Evolutionary conservation across 2,329 filamentous ascomycete genomes (phyloP).

Genomic region (Ceratocystis eucalypticola): DNA sequence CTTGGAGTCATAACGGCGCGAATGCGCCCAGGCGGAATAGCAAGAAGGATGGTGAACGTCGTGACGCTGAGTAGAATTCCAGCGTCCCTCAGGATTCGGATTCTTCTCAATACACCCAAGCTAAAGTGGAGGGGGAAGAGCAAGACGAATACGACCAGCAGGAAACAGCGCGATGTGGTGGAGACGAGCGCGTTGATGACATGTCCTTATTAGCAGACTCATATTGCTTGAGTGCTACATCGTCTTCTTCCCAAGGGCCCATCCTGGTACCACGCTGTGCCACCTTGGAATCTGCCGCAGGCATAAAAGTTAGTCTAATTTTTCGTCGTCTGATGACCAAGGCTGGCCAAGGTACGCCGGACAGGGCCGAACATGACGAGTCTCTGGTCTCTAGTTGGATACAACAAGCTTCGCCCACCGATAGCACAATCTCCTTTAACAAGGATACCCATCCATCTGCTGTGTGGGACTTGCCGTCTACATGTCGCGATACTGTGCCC

Average conservation of each 20-base stretch:
- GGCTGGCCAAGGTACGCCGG: background rate
- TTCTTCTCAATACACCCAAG: conserved; percentile 3
- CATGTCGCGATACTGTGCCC: background rate
- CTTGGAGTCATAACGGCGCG: conserved; percentile 36
- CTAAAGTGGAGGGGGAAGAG: background rate
- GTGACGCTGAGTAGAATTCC: conserved; percentile 20
- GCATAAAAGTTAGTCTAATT: conserved; percentile 9
- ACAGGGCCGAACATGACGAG: background rate
- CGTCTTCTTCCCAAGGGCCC: conserved; percentile 3
- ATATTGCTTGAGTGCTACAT: conserved; percentile 1
- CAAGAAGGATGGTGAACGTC: conserved; percentile 17
- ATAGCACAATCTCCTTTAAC: background rate
- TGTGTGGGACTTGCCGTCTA: background rate
- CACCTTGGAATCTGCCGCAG: background rate
- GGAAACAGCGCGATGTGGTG: background rate
- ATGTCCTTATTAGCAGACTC: background rate
- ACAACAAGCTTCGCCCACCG: background rate
- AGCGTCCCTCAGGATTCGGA: conserved; percentile 13
- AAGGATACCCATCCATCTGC: background rate
- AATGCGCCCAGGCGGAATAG: conserved; percentile 9
- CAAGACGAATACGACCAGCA: background rate
- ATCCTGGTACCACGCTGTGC: background rate
- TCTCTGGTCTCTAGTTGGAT: background rate
- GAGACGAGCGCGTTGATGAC: background rate
- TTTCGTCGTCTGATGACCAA: conserved; percentile 8